Evolutionary conservation across 2,329 filamentous ascomycete genomes (phyloP), one percentile per base, ranked within the genome.

Genomic region (Coniochaeta ligniaria): DNA sequence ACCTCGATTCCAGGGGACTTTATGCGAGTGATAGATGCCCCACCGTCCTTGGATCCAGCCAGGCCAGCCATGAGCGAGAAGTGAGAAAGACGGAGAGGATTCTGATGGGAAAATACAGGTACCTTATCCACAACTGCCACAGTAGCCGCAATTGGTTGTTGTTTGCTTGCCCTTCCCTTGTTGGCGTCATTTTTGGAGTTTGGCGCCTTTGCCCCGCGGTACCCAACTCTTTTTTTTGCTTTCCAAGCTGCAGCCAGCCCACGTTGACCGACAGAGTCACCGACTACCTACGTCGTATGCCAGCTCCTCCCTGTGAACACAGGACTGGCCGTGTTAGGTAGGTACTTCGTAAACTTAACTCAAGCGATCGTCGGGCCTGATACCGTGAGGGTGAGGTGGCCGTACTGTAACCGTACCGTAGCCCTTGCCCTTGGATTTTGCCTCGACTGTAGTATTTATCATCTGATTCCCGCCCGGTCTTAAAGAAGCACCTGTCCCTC

Each of bases 291-390:
- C n/a, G n/a, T n/a, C n/a, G 38, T 52, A 22, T 35, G 22, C 54
- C 28, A 36, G 54, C 20, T 38, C 54, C 28, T 57, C 31, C 54
- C n/a, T 35, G 54, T 36, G 52, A 22, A 24, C 12, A 22, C 54
- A 31, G 54, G 54, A 12, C 54, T 36, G 54, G 54, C 54, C 54
- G 54, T 57, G 54, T 57, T 57, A 57, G 54, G 31, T 57, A 35
- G 54, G 54, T 57, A 57, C 54, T 38, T 57, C 22, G 31, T 47
- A 52, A 4, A 26, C 24, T 52, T 6, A 12, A 12, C 24, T 52
- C 47, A 17, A 28, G 47, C 47, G 47, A 52, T 52, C 47, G 47
- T 52, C 47, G 26, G 12, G 47, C 22, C 47, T 52, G 47, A 52
- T 52, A 52, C 47, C 22, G 24, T 52, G n/a, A n/a, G n/a, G n/a